Conservation (phyloP, 805 yeast genomes). For the Candida odintsovae region DNA sequence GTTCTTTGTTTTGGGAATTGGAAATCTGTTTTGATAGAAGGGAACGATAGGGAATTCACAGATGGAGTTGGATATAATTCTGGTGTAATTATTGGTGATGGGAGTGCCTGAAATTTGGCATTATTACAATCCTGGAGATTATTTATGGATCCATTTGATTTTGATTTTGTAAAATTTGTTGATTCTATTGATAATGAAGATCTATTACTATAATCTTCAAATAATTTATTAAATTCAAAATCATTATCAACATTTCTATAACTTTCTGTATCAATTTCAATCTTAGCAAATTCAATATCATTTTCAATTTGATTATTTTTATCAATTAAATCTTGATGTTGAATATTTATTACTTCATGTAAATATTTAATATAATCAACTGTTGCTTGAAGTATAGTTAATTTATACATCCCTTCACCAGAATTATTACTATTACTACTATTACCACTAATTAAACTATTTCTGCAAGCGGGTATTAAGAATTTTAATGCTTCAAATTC, state of each 20-base stretch:
- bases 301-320: constrained; percentile 23
- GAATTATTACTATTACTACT: constrained; percentile 16
- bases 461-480: constrained; percentile 73
- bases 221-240: constrained; percentile 37
- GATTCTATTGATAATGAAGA: not conserved
- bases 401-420: constrained; percentile 68
- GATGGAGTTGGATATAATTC: constrained; percentile 17
- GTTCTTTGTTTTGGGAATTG: constrained; percentile 11
- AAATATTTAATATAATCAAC: constrained; percentile 74
- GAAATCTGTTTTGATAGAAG: constrained; percentile 14
- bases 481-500: constrained; percentile 78
- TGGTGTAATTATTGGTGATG: constrained; percentile 24
- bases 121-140: too few relatives aligned
- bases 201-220: constrained; percentile 9
- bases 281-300: constrained; percentile 39
- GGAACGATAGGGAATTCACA: constrained; percentile 2
- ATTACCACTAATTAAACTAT: constrained; percentile 16
- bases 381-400: constrained; percentile 75
- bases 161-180: not conserved
- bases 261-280: constrained; percentile 52
- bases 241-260: constrained; percentile 56
- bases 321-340: constrained; percentile 42
- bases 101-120: constrained; percentile 14
- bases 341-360: constrained; percentile 50
- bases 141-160: too few relatives aligned